Percentiles rank a stretch among this genome's conserved stretches.
These are phyloP conservation scores for Escallonia rubra DNA, from an alignment of 129 eudicot genomes.

Conservation along the genomic window DNA sequence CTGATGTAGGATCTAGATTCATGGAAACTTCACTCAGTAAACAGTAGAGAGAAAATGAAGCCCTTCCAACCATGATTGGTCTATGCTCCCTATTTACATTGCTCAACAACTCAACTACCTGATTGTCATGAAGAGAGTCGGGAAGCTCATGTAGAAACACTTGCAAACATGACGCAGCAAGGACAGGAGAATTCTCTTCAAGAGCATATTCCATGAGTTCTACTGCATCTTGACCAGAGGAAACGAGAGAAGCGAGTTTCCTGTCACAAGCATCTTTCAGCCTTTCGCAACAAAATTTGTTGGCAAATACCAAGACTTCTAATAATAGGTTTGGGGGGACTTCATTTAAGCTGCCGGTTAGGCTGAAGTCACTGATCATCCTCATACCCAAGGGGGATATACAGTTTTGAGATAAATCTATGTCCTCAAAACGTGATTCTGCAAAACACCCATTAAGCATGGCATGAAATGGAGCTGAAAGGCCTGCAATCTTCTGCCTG, in stretches of 20 bases:
- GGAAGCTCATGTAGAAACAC: conserved; percentile 85
- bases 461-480: conserved; percentile 81
- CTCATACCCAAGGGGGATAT: conserved; percentile 77
- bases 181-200: conserved; percentile 74
- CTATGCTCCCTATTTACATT: conserved; percentile 45
- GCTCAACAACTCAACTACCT: conserved; percentile 55
- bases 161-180: conserved; percentile 93
- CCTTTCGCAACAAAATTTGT: conserved; percentile 84
- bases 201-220: conserved; percentile 91
- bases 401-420: conserved; percentile 77
- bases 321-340: conserved; percentile 56
- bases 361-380: conserved; percentile 57
- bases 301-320: conserved; percentile 85
- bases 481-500: conserved; percentile 69
- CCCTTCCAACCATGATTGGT: conserved; percentile 68
- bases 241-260: conserved; percentile 70
- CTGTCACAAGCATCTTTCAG: conserved; percentile 92
- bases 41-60: conserved; percentile 82
- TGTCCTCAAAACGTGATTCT: conserved; percentile 66
- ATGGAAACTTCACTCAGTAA: conserved; percentile 77
- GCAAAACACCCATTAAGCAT: conserved; percentile 93
- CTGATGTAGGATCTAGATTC: conserved; percentile 69
- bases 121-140: conserved; percentile 52
- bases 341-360: conserved; percentile 48
- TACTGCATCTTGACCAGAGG: conserved; percentile 68